phyloP scores from a whole-genome alignment of 169 alveolate species.

The Plasmodium chabaudi region DNA sequence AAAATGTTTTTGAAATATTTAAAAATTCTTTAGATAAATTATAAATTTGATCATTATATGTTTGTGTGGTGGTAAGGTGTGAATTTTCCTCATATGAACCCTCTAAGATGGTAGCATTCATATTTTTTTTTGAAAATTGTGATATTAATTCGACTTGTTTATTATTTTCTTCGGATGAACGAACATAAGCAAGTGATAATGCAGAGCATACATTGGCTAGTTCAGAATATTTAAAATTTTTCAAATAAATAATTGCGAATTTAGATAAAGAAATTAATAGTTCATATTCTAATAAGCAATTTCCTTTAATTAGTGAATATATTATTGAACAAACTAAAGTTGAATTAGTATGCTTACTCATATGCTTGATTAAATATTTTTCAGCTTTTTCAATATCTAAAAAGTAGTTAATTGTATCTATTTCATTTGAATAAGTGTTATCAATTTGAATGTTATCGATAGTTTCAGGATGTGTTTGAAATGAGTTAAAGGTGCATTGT shows the following conservation, averaged over 20 bases:
- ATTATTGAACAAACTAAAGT: slow-evolving; percentile 65
- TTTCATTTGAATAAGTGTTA: background rate
- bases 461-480: no score
- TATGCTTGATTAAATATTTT: slow-evolving; percentile 13
- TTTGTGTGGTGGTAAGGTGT: background rate
- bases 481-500: no score
- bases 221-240: slow-evolving; percentile 43
- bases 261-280: slow-evolving; percentile 52
- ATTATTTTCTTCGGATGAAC: slow-evolving; percentile 67
- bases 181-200: slow-evolving; percentile 52
- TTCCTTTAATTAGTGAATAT: slow-evolving; percentile 70
- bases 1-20: slow-evolving; percentile 20
- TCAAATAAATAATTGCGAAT: slow-evolving; percentile 43
- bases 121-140: slow-evolving; percentile 4
- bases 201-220: slow-evolving; percentile 64
- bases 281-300: slow-evolving; percentile 55
- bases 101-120: background rate
- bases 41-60: slow-evolving; percentile 42
- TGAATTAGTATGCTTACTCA: slow-evolving; percentile 35
- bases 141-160: slow-evolving; percentile 24
- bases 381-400: slow-evolving; percentile 9
- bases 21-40: slow-evolving; percentile 36
- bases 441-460: no score
- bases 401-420: background rate
- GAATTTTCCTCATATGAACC: no score